These are phyloP conservation scores for Fusarium fracticaudum DNA, from an alignment of 2,329 filamentous ascomycete species.

Conservation along the genomic window DNA sequence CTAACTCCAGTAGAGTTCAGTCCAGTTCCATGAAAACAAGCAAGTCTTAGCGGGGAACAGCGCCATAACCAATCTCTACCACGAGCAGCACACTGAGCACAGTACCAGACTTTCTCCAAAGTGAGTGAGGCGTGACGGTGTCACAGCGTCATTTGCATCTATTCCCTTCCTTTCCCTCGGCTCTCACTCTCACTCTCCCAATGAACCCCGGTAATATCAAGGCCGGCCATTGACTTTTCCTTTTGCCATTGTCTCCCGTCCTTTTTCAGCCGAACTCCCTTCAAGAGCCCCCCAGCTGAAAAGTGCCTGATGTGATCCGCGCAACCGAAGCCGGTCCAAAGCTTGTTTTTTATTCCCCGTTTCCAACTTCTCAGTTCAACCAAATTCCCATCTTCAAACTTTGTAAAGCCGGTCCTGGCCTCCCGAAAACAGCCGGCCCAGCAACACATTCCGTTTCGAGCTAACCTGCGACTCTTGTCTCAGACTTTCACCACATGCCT, in stretches of 20 bases:
- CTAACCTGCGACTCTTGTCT: slow-evolving; percentile 29
- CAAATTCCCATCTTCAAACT: neutral
- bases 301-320: neutral
- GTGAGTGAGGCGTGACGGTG: slow-evolving; percentile 35
- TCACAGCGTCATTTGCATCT: slow-evolving; percentile 39
- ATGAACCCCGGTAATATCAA: slow-evolving; percentile 1
- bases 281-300: neutral
- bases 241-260: neutral
- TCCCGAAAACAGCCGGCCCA: slow-evolving; percentile 20
- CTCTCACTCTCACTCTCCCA: neutral
- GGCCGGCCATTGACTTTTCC: neutral
- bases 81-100: neutral
- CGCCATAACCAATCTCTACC: neutral
- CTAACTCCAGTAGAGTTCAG: neutral
- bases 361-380: slow-evolving; percentile 3
- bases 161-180: slow-evolving; percentile 19
- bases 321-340: slow-evolving; percentile 17
- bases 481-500: slow-evolving; percentile 31
- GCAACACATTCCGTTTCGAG: neutral
- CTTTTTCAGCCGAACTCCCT: neutral
- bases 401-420: neutral
- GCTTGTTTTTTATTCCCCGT: slow-evolving; percentile 19
- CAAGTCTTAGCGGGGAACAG: slow-evolving; percentile 22
- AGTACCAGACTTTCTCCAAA: slow-evolving; percentile 5
- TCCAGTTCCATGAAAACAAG: neutral